Evolutionary conservation across 164 flowering plant species (phyloP), one percentile per base, ranked within the genome.

Genomic region (Sextonia rubra): DNA sequence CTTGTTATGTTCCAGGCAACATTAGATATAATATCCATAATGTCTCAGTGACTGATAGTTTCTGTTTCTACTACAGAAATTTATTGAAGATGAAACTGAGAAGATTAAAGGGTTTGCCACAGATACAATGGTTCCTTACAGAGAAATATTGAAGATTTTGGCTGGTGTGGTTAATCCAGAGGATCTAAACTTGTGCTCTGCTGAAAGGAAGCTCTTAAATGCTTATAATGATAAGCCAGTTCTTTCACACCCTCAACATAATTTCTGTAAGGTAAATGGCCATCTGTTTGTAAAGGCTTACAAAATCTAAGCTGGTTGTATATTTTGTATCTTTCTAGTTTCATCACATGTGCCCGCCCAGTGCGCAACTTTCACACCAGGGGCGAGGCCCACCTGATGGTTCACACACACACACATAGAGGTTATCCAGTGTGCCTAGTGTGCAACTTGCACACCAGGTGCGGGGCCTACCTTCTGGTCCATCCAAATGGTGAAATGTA

Each of bases 221-320:
- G 93, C 95, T 69, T 96, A 93, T 75, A 96, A 93, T 69, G 97
- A 93, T 72, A 93, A 93, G 80, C 99, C 99, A 1, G 99, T 96
- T 66, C 98, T 96, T 60, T 96, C 99, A 23, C 97, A 98, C 55
- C 99, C 99, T 60, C 99, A 96, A 73, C 99, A 96, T 80, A 81
- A 80, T 64, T 92, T 96, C 73, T 91, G 88, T 64, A 85, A 73
- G 97, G 99, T 94, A 77, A 76, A 23, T 22, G 62, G 6, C 27
- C 47, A 62, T 62, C 3, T 18, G 44, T 32, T 64, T 72, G 32
- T 37, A 37, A 37, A 37, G 44, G 44, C 8, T 37, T 37, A 37
- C 44, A 37, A 37, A 37, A 37, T 37, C 9, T 37, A 1, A 37
- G 8, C 44, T 37, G 44, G 44, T 37, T 37, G 8, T 37, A 27